Percentiles rank a stretch among this genome's conserved stretches.
phyloP scores from a whole-genome alignment of 306 rosid species.

The Oemleria cerasiformis region DNA sequence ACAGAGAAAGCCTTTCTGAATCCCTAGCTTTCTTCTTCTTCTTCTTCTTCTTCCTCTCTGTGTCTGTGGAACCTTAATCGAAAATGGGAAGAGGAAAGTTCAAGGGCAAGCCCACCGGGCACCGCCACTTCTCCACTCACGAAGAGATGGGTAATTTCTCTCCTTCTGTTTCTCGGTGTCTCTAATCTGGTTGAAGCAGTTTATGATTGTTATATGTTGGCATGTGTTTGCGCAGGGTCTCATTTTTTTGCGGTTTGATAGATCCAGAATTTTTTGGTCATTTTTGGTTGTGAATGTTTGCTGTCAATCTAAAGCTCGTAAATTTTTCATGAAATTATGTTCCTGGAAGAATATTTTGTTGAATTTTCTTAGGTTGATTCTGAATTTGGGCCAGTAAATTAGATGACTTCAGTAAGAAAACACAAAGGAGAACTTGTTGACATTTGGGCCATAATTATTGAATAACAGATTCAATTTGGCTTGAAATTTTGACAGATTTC shows the following conservation, averaged over 20 bases:
- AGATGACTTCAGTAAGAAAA: not conserved
- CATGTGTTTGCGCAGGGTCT: not conserved
- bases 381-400: not conserved
- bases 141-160: slow-evolving; percentile 66
- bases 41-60: not conserved
- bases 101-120: slow-evolving; percentile 97
- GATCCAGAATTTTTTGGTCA: slow-evolving; percentile 8
- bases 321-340: not conserved
- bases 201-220: not conserved
- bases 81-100: slow-evolving; percentile 93
- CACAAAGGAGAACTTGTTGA: not conserved
- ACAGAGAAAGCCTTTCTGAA: not conserved
- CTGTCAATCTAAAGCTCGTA: not conserved
- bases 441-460: no score
- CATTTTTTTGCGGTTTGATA: not conserved
- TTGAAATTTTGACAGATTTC: not conserved
- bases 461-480: not conserved
- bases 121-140: slow-evolving; percentile 87
- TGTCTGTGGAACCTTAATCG: not conserved
- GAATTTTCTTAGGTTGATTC: not conserved
- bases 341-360: not conserved
- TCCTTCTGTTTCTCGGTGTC: not conserved
- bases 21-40: slow-evolving; percentile 5
- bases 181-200: not conserved
- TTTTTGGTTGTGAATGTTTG: not conserved